These are phyloP conservation scores for Aspergillus oerlinghausenensis DNA, from an alignment of 2,329 filamentous ascomycete genomes.

Conservation along the genomic window DNA sequence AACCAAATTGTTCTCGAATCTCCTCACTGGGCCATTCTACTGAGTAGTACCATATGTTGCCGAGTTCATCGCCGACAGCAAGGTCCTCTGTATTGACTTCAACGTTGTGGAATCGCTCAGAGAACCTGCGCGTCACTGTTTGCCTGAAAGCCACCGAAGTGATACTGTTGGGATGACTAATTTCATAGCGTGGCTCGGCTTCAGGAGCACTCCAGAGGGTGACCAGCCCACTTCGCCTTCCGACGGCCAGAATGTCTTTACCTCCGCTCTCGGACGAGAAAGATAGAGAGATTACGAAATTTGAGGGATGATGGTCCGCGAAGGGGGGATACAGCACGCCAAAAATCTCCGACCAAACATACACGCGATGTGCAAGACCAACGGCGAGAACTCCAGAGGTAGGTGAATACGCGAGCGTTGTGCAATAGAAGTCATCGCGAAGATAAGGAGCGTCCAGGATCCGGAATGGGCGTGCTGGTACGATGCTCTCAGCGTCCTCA, in stretches of 20 bases:
- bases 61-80: conserved; percentile 77
- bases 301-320: conserved; percentile 45
- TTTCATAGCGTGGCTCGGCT: conserved; percentile 65
- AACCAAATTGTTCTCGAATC: conserved; percentile 63
- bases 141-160: conserved; percentile 81
- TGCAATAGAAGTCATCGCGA: conserved; percentile 96
- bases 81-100: conserved; percentile 72
- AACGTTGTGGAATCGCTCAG: conserved; percentile 44
- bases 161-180: conserved; percentile 66
- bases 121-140: conserved; percentile 47
- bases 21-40: conserved; percentile 69
- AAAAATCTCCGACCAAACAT: conserved; percentile 77
- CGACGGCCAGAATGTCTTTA: conserved; percentile 78
- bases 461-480: conserved; percentile 74
- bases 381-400: conserved; percentile 75
- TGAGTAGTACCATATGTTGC: conserved; percentile 80
- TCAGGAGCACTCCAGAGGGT: conserved; percentile 70
- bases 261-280: conserved; percentile 78
- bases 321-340: conserved; percentile 60
- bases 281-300: conserved; percentile 74
- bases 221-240: conserved; percentile 71
- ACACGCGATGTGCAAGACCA: conserved; percentile 72
- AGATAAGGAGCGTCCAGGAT: conserved; percentile 83
- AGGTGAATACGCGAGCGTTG: conserved; percentile 76
- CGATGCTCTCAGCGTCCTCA: conserved; percentile 34